Evolutionary conservation across 1,139 yeast genomes (phyloP).

Genomic region (Petasospora fabianii): DNA sequence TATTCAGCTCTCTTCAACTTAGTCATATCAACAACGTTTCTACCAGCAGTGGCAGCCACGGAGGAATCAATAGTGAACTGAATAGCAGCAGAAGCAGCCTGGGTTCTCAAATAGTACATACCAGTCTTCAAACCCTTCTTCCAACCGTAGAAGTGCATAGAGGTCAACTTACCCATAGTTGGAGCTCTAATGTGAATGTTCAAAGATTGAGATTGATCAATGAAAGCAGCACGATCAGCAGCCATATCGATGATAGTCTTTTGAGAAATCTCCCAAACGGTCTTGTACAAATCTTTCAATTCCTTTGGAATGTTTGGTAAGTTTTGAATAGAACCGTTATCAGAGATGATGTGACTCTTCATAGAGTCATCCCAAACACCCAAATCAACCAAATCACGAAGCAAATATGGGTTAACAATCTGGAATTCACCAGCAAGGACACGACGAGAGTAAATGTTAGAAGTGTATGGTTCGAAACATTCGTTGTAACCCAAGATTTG

Average conservation of each 20-base stretch:
- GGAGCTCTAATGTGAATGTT: constrained; percentile 85
- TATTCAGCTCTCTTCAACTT: constrained; percentile 55
- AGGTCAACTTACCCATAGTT: constrained; percentile 89
- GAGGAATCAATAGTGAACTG: constrained; percentile 81
- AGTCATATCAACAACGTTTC: constrained; percentile 49
- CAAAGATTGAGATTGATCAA: constrained; percentile 95
- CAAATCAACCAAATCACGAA: constrained; percentile 75
- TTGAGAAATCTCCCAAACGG: constrained; percentile 97
- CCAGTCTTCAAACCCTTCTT: constrained; percentile 96
- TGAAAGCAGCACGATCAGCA: constrained; percentile 87
- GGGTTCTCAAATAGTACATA: constrained; percentile 95
- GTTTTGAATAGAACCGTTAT: constrained; percentile 82
- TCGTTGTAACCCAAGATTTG: constrained; percentile 86
- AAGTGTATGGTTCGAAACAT: constrained; percentile 88
- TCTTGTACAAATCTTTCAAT: constrained; percentile 75
- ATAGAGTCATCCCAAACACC: constrained; percentile 78
- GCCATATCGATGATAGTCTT: constrained; percentile 87
- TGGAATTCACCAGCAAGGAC: constrained; percentile 88
- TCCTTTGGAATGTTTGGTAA: constrained; percentile 74
- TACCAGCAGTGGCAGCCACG: constrained; percentile 40
- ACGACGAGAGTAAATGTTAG: constrained; percentile 81
- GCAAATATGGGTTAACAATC: constrained; percentile 76
- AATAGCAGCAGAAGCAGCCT: constrained; percentile 92
- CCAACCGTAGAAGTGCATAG: constrained; percentile 98
- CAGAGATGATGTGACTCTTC: constrained; percentile 73